phyloP scores from a whole-genome alignment of 2,329 filamentous ascomycete genomes.

The Botrytis tulipae region DNA sequence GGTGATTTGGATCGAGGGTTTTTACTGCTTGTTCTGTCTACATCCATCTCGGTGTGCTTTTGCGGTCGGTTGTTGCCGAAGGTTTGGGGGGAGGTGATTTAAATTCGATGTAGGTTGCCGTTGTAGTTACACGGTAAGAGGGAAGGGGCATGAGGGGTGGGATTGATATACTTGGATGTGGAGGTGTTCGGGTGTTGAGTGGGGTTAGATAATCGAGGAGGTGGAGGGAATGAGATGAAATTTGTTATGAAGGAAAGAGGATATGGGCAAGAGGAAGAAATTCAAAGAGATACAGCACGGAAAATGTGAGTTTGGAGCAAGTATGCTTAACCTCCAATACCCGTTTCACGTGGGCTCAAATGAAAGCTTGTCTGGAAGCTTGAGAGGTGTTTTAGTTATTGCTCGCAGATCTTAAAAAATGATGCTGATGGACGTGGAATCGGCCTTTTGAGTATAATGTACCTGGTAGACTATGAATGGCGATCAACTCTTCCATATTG shows the following conservation, averaged over 20 bases:
- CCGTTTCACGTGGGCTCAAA: background rate
- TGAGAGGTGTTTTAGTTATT: background rate
- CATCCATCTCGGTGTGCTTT: background rate
- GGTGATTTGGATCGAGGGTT: background rate
- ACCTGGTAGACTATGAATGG: background rate
- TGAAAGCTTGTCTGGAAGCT: no score
- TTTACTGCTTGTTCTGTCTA: background rate
- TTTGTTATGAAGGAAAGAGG: background rate
- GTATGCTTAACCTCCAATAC: background rate
- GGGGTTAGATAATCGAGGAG: background rate
- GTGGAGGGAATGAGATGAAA: background rate
- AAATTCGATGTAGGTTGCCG: background rate
- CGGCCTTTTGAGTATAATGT: background rate
- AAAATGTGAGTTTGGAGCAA: background rate
- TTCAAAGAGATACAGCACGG: background rate
- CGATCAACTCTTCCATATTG: background rate
- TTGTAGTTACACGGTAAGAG: background rate
- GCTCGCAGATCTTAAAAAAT: background rate
- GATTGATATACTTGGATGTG: background rate
- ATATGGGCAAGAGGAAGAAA: background rate
- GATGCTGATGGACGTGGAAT: background rate
- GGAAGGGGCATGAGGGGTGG: background rate
- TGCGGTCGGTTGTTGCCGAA: background rate
- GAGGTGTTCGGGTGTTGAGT: background rate
- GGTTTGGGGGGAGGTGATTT: background rate